These are phyloP conservation scores for Cercospora janseana DNA, from an alignment of 2,329 filamentous ascomycete species.

Conservation along the genomic window DNA sequence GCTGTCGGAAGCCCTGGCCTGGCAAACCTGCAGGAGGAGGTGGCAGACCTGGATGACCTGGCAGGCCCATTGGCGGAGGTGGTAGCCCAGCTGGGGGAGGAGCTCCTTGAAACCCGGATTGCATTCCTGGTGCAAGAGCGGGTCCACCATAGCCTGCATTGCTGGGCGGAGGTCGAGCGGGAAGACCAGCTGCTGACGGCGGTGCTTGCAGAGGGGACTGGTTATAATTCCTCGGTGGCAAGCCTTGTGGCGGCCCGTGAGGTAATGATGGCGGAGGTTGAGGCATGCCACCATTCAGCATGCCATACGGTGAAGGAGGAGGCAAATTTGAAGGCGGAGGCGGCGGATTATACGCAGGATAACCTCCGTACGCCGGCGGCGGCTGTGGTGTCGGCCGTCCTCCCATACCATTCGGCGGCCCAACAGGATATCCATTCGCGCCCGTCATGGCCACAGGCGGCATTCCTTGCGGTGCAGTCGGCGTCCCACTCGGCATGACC, in stretches of 20 bases:
- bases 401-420: slow-evolving; percentile 40
- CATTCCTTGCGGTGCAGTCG: slow-evolving; percentile 47
- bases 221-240: slow-evolving; percentile 27
- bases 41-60: slow-evolving; percentile 43
- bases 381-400: slow-evolving; percentile 25
- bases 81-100: slow-evolving; percentile 44
- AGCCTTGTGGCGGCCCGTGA: slow-evolving; percentile 15
- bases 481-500: slow-evolving; percentile 48
- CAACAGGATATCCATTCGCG: slow-evolving; percentile 29
- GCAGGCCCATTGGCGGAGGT: slow-evolving; percentile 35
- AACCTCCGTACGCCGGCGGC: slow-evolving; percentile 25
- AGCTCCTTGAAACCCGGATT: slow-evolving; percentile 39
- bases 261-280: slow-evolving; percentile 17
- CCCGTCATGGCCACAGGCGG: slow-evolving; percentile 7
- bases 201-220: slow-evolving; percentile 58
- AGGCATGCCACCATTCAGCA: slow-evolving; percentile 17
- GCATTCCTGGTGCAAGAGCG: slow-evolving; percentile 48
- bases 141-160: slow-evolving; percentile 68
- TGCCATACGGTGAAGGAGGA: slow-evolving; percentile 20
- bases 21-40: slow-evolving; percentile 49
- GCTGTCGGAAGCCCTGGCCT: slow-evolving; percentile 9
- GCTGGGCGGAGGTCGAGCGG: slow-evolving; percentile 67
- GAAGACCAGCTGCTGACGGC: slow-evolving; percentile 58
- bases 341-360: slow-evolving; percentile 19
- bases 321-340: slow-evolving; percentile 22